Evolutionary conservation across 2,329 filamentous ascomycete species (phyloP).

Genomic region (Hypoxylon sp.): DNA sequence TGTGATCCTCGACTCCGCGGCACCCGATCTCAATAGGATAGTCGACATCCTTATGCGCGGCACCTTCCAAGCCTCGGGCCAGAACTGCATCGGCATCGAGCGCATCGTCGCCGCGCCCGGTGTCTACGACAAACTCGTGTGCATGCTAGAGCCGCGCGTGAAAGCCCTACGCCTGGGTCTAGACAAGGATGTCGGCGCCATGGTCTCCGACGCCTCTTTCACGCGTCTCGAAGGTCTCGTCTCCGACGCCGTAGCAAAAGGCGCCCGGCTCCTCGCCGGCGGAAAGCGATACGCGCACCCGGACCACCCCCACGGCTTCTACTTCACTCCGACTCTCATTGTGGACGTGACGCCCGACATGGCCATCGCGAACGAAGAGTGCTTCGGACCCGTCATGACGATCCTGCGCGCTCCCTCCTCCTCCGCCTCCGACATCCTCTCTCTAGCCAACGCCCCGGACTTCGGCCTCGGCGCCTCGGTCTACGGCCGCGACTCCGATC

Average conservation of each 20-base stretch:
- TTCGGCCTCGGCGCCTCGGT: conserved; percentile 93
- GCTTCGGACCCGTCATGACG: conserved; percentile 92
- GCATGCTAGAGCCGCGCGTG: conserved; percentile 80
- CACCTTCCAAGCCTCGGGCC: conserved; percentile 93
- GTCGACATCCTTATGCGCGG: conserved; percentile 89
- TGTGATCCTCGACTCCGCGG: conserved; percentile 85
- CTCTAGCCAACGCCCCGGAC: conserved; percentile 84
- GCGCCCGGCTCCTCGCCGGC: conserved; percentile 85
- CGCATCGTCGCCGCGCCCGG: conserved; percentile 85
- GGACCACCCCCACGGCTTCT: conserved; percentile 82
- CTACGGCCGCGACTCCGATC: conserved; percentile 78
- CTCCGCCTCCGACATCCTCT: conserved; percentile 74
- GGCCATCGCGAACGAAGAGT: conserved; percentile 90
- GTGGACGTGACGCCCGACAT: conserved; percentile 90
- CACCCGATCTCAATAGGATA: conserved; percentile 77
- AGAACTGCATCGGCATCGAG: conserved; percentile 98
- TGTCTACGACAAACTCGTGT: conserved; percentile 82
- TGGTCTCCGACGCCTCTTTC: conserved; percentile 87
- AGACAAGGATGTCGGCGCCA: conserved; percentile 86
- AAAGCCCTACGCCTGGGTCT: conserved; percentile 82
- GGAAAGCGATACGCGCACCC: conserved; percentile 82
- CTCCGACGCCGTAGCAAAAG: conserved; percentile 80
- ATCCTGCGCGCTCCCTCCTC: conserved; percentile 81
- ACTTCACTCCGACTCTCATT: conserved; percentile 92
- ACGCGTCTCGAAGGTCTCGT: conserved; percentile 82